Base-by-base conservation (phyloP, 495 filamentous ascomycete species). In the Friedmanniomyces endolithicus region DNA sequence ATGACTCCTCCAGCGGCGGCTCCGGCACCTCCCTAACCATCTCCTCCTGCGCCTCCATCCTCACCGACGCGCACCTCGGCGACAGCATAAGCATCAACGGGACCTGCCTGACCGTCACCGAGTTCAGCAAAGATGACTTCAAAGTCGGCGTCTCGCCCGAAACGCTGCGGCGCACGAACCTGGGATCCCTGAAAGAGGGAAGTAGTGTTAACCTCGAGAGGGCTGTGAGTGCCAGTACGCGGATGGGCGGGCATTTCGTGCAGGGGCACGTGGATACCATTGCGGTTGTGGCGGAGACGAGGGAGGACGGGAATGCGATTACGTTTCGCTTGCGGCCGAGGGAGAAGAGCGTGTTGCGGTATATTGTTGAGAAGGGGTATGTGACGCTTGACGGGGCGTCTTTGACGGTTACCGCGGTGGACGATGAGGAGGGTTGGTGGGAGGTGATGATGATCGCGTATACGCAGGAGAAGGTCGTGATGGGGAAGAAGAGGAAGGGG, bases 391-490 rank as follows among this genome's bases (percentile, higher is more conserved):
- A 99, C 68, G 94, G 94, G n/a, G 88, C 92, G 29, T 95, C 89
- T 65, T 70, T 99, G 74, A 99, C 94, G 0, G 78, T 99, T 1
- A 95, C 90, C 6, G 71, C 75, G 60, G 92, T 97, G 22, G 40
- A 67, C 17, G 71, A 74, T 60, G 72, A 71, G 29, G 85, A 83
- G 57, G 84, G 82, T 8, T 96, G 86, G 82, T 97, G 86, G 80
- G 92, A 97, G 78, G 85, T 99, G 11, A 99, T 99, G 94, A 72
- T 99, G 43, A 95, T 99, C 68, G 80, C 87, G n/a, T 99, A 99
- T 64, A 95, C 94, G 37, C 94, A 96, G 74, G 88, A 90, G 71
- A 82, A 83, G 68, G 81, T 97, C 33, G 87, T 95, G 1, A 86
- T 85, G 55, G 87, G 85, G 11, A 70, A 67, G 11, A 97, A 99